Base-by-base conservation (phyloP, 208 protist genomes). In the Trypanosoma cruzi region DNA sequence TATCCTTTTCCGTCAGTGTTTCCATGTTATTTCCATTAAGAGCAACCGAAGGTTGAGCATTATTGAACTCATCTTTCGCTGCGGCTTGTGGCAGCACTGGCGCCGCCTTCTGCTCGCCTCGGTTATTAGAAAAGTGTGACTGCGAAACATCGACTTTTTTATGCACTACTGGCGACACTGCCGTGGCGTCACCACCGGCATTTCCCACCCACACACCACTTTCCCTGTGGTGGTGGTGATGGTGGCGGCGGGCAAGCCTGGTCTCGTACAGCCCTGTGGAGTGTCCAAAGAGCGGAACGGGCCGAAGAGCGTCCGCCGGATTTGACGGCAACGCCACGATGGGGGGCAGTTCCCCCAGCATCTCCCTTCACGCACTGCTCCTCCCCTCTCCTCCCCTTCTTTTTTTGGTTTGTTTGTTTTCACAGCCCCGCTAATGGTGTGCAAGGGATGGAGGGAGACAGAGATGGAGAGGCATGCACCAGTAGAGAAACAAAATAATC, bases 331-430 rank as follows among this genome's bases (percentile, higher is more conserved):
- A 42, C 22, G 44, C 36, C 28, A 75, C 70, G 50, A 75, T 57
- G 29, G 70, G 70, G 22, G 70, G 63, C 36, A 75, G 42, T n/a
- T 62, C 63, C 10, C 56, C 54, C 24, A 75, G n/a, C 70, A 75
- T 75, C 46, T 56, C 4, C 14, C n/a, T 29, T 29, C 48, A 53
- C 6, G 11, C 42, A 10, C 13, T 13, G n/a, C 20, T 13, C n/a
- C 37, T 5, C 50, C 29, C 62, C 5, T 32, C 34, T 18, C 44
- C 62, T 11, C 26, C 46, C 37, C 8, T 44, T 13, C 37, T 44
- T 44, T 44, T 16, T 13, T 44, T 44, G 8, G 37, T 44, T 44
- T 44, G 5, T 16, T 44, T 44, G 5, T 13, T 44, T 44, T 13
- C 13, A 16, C 5, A 44, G 5, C 37, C 13, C 13, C 13, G 37